Conservation (phyloP, 164 flowering plant species). For the Platanus orientalis region DNA sequence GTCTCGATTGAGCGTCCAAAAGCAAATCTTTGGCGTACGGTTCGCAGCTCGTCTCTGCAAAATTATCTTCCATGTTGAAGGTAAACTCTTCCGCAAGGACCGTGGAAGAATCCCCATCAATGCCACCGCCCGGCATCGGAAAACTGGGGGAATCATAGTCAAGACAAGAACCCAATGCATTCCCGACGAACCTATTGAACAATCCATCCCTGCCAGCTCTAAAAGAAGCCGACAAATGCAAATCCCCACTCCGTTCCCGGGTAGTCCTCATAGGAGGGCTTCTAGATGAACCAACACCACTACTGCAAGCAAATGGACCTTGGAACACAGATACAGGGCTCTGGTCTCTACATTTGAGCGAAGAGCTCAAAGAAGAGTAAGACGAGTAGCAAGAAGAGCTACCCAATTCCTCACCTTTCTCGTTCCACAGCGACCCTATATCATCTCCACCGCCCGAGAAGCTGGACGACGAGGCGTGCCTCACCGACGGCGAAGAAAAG, state of each 20-base stretch:
- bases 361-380: slow-evolving; percentile 39
- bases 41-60: slow-evolving; percentile 30
- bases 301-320: slow-evolving; percentile 60
- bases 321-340: slow-evolving; percentile 92
- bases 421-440: slow-evolving; percentile 43
- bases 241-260: slow-evolving; percentile 30
- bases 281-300: slow-evolving; percentile 39
- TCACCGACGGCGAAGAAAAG: slow-evolving; percentile 50
- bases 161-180: slow-evolving; percentile 61
- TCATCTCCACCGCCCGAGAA: slow-evolving; percentile 47
- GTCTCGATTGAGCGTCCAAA: slow-evolving; percentile 58
- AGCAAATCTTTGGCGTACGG: slow-evolving; percentile 62
- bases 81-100: slow-evolving; percentile 60
- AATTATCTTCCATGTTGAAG: slow-evolving; percentile 67
- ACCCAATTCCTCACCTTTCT: slow-evolving; percentile 61
- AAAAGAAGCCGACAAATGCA: slow-evolving; percentile 22
- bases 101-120: slow-evolving; percentile 19
- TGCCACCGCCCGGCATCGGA: slow-evolving; percentile 17
- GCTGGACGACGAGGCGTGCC: slow-evolving; percentile 38
- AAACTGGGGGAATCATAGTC: slow-evolving; percentile 61
- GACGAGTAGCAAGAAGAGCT: slow-evolving; percentile 55
- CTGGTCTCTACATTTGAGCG: slow-evolving; percentile 53
- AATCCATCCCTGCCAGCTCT: slow-evolving; percentile 35
- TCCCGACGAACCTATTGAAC: slow-evolving; percentile 67
- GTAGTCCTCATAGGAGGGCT: slow-evolving; percentile 46